Evolutionary conservation across 1,284 basidiomycete species (phyloP), one percentile per base, ranked within the genome.

Genomic region (Ceratobasidium sp.): DNA sequence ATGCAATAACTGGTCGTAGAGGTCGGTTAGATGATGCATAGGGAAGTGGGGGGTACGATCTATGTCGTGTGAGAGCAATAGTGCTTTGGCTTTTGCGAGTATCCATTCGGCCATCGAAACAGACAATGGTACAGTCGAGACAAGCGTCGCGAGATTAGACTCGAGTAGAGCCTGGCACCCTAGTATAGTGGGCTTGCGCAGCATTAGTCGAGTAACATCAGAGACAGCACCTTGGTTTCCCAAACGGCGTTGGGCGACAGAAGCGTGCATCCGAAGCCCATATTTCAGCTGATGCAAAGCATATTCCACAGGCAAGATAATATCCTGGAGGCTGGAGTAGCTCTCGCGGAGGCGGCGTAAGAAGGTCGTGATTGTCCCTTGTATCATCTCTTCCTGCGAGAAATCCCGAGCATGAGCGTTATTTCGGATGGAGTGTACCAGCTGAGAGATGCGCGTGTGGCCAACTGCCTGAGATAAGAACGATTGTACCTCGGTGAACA

Each of bases 1-100:
- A 25, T 90, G 88, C 76, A 91, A 89, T 0, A 92, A 86, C 80
- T 92, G 90, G 76, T 95, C 92, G 81, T 95, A 96, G 8, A 88
- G 82, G 2, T 73, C 62, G n/a, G 34, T 64, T 11, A 74, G 43
- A 5, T 6, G 59, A 22, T 22, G 70, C 46, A 64, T 11, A 13
- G 54, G 1, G 29, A 29, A 17, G 44, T 13, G 57, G 6, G 59
- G 32, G 11, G 70, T 22, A 17, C n/a, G 59, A 19, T 52, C 61
- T 64, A 64, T 44, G 17, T 49, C 32, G 34, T 29, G 17, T 22
- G 59, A 64, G n/a, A 52, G 59, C 49, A 74, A 17, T 13, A 74
- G 25, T 13, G 70, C 70, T 8, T 19, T 40, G 29, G n/a, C n/a
- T 49, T 74, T 64, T 43, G 49, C 61, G 37, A 65, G 25, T 25